Percentiles rank a stretch among this genome's conserved stretches.
These are phyloP conservation scores for Sherardia arvensis DNA, from an alignment of 257 asterid genomes.

Conservation along the genomic window DNA sequence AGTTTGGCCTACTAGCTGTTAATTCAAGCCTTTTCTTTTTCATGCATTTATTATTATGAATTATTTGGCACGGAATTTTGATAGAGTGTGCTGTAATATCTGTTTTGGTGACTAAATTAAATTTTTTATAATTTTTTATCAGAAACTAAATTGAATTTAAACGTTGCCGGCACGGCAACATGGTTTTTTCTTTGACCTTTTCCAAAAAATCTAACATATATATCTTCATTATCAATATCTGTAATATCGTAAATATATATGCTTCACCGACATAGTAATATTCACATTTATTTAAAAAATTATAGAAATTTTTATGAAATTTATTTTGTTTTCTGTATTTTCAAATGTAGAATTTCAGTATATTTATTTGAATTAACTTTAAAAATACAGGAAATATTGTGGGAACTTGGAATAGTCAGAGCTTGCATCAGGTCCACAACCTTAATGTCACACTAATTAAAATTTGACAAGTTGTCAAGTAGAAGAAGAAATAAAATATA, in stretches of 20 bases:
- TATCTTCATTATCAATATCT: not conserved
- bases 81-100: too few relatives aligned
- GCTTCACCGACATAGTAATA: too few relatives aligned
- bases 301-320: too few relatives aligned
- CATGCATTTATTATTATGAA: not conserved
- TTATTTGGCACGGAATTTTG: not conserved
- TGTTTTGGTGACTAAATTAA: too few relatives aligned
- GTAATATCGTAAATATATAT: too few relatives aligned
- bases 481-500: not conserved
- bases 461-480: not conserved
- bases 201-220: not conserved
- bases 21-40: not conserved
- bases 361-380: too few relatives aligned
- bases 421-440: not conserved
- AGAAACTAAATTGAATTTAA: too few relatives aligned
- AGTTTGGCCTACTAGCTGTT: not conserved
- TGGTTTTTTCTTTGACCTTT: not conserved
- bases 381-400: not conserved
- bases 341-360: too few relatives aligned
- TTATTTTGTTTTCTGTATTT: too few relatives aligned
- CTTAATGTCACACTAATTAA: not conserved
- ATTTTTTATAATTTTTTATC: too few relatives aligned
- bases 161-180: not conserved
- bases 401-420: too few relatives aligned
- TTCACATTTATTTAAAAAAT: too few relatives aligned